Conservation (phyloP, 108 stramenopile species). For the Conticribra guillardii region DNA sequence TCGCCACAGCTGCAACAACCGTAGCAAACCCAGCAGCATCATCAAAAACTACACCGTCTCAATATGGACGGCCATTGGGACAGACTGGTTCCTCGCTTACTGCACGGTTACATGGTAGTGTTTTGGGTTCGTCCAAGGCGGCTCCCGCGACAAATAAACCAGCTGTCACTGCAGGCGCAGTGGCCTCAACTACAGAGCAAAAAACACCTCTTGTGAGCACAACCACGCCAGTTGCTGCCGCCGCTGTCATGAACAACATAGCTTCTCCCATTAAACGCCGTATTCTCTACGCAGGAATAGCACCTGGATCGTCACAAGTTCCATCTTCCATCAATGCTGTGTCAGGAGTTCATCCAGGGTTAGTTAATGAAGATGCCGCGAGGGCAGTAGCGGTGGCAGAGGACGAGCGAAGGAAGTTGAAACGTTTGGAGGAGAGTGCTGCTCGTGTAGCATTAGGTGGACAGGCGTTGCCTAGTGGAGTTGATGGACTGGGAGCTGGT, state of each 20-base stretch:
- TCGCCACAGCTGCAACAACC: too few species aligned
- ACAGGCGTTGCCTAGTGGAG: neutral
- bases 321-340: slow-evolving; percentile 69
- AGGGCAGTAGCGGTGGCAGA: slow-evolving; percentile 34
- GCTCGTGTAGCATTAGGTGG: slow-evolving; percentile 33
- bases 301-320: slow-evolving; percentile 74
- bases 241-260: too few species aligned
- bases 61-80: slow-evolving; percentile 21
- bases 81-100: slow-evolving; percentile 38
- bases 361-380: slow-evolving; percentile 51
- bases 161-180: too few species aligned
- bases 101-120: slow-evolving; percentile 32
- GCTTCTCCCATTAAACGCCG: slow-evolving; percentile 29
- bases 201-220: too few species aligned
- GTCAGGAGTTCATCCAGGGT: slow-evolving; percentile 64
- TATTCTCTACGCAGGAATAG: slow-evolving; percentile 82
- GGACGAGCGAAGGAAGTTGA: slow-evolving; percentile 28
- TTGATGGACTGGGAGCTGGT: too few species aligned
- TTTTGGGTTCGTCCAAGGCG: slow-evolving; percentile 11
- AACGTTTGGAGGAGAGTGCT: slow-evolving; percentile 36
- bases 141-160: neutral
- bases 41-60: neutral
- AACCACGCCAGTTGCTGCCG: too few species aligned
- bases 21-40: neutral
- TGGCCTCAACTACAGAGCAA: too few species aligned